phyloP scores from a whole-genome alignment of 1,284 basidiomycete species.

The Ustilago hordei region DNA sequence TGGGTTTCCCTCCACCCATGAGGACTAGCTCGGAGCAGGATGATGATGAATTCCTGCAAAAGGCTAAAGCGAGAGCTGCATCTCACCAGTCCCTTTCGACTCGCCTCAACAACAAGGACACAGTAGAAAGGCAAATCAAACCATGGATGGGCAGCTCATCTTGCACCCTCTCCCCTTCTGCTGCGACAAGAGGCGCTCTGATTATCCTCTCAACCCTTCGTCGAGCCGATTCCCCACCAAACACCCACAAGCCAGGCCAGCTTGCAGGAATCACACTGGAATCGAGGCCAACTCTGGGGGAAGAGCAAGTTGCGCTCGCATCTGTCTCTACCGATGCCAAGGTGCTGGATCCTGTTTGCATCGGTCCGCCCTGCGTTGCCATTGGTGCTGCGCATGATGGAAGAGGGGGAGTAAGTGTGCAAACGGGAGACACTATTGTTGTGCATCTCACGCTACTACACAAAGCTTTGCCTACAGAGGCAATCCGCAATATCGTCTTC shows the following conservation, averaged over 20 bases:
- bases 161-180: not conserved
- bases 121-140: not conserved
- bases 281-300: slow-evolving; percentile 23
- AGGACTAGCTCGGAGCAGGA: slow-evolving; percentile 9
- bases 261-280: slow-evolving; percentile 3
- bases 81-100: slow-evolving; percentile 5
- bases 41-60: slow-evolving; percentile 12
- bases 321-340: slow-evolving; percentile 25
- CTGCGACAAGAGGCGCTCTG: slow-evolving; percentile 12
- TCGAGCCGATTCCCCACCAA: slow-evolving; percentile 9
- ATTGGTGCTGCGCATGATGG: not conserved
- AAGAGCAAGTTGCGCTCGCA: slow-evolving; percentile 16
- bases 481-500: slow-evolving; percentile 16
- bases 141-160: slow-evolving; percentile 21
- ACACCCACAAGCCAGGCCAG: not conserved
- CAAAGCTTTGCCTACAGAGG: not conserved
- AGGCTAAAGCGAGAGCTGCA: slow-evolving; percentile 23
- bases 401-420: slow-evolving; percentile 6
- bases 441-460: slow-evolving; percentile 27
- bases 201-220: slow-evolving; percentile 29
- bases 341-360: slow-evolving; percentile 13
- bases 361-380: not conserved
- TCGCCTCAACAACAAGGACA: not conserved
- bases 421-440: slow-evolving; percentile 22
- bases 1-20: slow-evolving; percentile 28